Base-by-base conservation (phyloP, 805 yeast genomes). In the Candida nemodendra region DNA sequence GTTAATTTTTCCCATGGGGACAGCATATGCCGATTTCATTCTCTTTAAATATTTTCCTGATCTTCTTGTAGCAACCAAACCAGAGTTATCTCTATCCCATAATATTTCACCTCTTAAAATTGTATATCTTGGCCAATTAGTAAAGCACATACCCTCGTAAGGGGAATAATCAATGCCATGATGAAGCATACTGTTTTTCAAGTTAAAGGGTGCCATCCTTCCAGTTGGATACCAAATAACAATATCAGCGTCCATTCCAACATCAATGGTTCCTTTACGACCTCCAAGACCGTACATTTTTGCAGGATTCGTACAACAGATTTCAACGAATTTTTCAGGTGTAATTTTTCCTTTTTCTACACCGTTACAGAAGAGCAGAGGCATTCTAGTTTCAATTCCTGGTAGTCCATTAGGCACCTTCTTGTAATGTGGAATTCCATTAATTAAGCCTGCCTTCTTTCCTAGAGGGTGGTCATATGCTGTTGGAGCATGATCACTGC, bases 331-430 rank as follows among this genome's bases (percentile, higher is more conserved):
- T 42, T 57, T 64, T 42, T 69, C 65, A 4, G 68, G 62, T 3
- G 66, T 45, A 28, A 72, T 66, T 38, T 62, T 55, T 1, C 68
- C 67, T 2, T 64, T 63, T 35, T 62, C 62, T 12, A 66, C 74
- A 24, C 77, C 78, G 36, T 67, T 62, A 44, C 69, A 57, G 48
- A 61, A 70, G 13, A 68, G 52, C 27, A 72, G 44, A 2, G 75
- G 75, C 45, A 72, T 31, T 44, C 78, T 51, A 2, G 75, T 69
- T 45, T 72, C 76, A 17, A 72, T 63, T 5, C 78, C 77, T 3
- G 76, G 73, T 31, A 71, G 44, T 2, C 77, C 78, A 44, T 72
- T 72, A 5, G 78, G 78, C 32, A 72, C 64, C 23, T 63, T 57
- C 40, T 62, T 63, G 51, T 68, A 72, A 41, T 65, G 64, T 6